phyloP scores from a whole-genome alignment of 306 rosid species.

The Luffa acutangula region DNA sequence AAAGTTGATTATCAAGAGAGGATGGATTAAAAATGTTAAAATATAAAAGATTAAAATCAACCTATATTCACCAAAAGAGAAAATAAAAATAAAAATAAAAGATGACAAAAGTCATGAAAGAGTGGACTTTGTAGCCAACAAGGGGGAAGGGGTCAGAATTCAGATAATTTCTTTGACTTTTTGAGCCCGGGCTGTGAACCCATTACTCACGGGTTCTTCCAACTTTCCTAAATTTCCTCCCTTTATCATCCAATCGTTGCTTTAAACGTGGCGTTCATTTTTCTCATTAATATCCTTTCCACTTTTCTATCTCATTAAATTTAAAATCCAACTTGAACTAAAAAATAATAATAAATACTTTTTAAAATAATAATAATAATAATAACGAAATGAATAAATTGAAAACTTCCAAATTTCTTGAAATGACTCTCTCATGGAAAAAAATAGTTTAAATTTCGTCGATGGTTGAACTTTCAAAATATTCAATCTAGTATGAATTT shows the following conservation, averaged over 20 bases:
- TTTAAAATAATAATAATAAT: background rate
- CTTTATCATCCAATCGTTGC: background rate
- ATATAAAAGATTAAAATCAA: too few species aligned
- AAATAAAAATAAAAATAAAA: background rate
- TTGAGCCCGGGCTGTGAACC: background rate
- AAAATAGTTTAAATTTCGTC: too few species aligned
- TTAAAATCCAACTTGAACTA: background rate
- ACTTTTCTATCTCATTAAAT: background rate
- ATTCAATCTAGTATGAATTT: too few species aligned
- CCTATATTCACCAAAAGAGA: too few species aligned
- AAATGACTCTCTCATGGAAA: too few species aligned
- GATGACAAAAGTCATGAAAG: background rate
- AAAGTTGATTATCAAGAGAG: too few species aligned
- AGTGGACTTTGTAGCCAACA: background rate
- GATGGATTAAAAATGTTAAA: too few species aligned
- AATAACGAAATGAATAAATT: background rate
- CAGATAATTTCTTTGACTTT: background rate
- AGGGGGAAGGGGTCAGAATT: background rate
- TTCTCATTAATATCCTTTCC: background rate
- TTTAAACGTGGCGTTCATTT: background rate
- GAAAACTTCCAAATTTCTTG: background rate
- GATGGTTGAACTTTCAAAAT: too few species aligned
- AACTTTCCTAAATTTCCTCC: background rate
- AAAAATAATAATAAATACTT: background rate
- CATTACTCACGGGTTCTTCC: background rate